A percentile compares a stretch with the other conserved stretches of the same genome.
phyloP scores from a whole-genome alignment of 805 yeast genomes.

The Saccharomyces jurei region DNA sequence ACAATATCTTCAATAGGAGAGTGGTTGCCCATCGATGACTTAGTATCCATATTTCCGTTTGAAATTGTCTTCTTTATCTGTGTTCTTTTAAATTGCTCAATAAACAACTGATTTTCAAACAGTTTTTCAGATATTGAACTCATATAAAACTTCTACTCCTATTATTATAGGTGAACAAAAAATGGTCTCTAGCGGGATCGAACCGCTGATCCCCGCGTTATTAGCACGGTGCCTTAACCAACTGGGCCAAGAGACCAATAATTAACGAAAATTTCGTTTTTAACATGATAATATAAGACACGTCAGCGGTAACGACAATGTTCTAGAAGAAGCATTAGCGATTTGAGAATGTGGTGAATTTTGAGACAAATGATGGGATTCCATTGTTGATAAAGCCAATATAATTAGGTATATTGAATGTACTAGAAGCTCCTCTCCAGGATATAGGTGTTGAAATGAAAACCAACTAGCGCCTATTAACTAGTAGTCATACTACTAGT shows the following conservation, averaged over 20 bases:
- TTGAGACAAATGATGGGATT: no score
- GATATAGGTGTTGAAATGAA: no score
- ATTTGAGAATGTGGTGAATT: no score
- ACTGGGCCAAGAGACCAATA: conserved; percentile 28
- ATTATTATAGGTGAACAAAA: conserved; percentile 1
- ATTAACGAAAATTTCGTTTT: neutral
- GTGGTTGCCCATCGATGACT: neutral
- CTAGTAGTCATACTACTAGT: no score
- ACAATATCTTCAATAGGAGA: neutral
- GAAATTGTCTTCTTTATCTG: neutral
- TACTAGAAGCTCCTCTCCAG: no score
- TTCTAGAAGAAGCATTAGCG: no score
- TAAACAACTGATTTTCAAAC: neutral
- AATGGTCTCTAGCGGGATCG: conserved; percentile 31
- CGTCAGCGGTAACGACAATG: no score
- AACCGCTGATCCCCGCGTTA: conserved; percentile 32
- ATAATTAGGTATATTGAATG: no score
- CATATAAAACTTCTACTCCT: neutral
- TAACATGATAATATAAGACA: no score
- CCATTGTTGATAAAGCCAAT: no score
- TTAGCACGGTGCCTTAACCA: conserved; percentile 31
- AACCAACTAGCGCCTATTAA: no score
- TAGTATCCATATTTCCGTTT: neutral
- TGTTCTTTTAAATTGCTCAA: no score
- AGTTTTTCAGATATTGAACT: neutral